Evolutionary conservation across 352 stramenopile genomes (phyloP), one percentile per base, ranked within the genome.

Genomic region (Pythium periplocum): DNA sequence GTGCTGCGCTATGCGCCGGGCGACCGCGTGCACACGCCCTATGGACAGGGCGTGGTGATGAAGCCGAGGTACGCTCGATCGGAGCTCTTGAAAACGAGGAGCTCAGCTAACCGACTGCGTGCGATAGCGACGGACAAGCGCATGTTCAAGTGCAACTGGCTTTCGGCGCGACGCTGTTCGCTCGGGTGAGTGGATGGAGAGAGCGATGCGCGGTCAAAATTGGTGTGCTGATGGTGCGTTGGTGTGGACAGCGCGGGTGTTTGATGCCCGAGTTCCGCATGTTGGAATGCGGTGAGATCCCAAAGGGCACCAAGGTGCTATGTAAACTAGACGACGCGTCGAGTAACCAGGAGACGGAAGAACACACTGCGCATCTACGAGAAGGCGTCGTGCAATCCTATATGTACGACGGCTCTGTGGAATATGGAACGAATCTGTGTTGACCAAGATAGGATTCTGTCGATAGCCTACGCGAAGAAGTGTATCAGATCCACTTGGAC

Each of bases 241-340:
- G 9, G 57, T 60, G 47, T 2, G 34, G 31, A 26, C 42, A 90
- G 80, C 69, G 73, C 39, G 68, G 63, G 3, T 80, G 64, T 26
- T 32, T 90, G 17, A 48, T 90, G 17, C 80, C 80, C 4, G 75
- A 84, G 61, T 66, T 88, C 43, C 73, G 62, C 4, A 88, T 90
- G 77, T 59, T 90, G 46, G 71, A 75, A 49, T 87, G 73, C 17
- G 80, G 75, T 11, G 80, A 90, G 59, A 71, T 90, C 34, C 75
- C 80, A 31, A 72, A 66, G 54, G 65, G 66, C 12, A 83, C 77
- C 36, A 56, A 51, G 30, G 77, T 90, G 44, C 31, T 76, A n/a
- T 64, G 54, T 49, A 6, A 63, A 9, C 46, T 46, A 6, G 8
- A 8, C 5, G 3, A 45, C 11, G 26, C 10, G 0, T 11, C 4